phyloP scores from a whole-genome alignment of 768 basidiomycete species.

The Termitomyces sp. region DNA sequence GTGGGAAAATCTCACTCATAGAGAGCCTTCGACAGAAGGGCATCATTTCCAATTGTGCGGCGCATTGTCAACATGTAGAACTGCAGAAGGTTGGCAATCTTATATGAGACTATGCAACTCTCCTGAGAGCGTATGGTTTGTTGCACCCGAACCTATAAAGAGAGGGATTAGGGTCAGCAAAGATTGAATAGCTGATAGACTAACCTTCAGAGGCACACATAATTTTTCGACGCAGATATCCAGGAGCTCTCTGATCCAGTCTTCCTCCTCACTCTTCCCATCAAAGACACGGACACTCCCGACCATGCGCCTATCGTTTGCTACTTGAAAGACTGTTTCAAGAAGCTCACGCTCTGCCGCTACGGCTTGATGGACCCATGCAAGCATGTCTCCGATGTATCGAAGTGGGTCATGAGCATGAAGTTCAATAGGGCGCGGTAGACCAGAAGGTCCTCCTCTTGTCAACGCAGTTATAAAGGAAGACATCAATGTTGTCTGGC shows the following conservation, averaged over 20 bases:
- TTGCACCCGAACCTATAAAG: slow-evolving; percentile 70
- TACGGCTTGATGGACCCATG: slow-evolving; percentile 96
- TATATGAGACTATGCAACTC: slow-evolving; percentile 87
- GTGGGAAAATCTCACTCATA: slow-evolving; percentile 54
- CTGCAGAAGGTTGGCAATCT: slow-evolving; percentile 90
- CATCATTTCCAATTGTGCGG: slow-evolving; percentile 83
- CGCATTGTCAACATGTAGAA: slow-evolving; percentile 94
- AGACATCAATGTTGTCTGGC: slow-evolving; percentile 74
- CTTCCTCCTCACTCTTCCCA: slow-evolving; percentile 59
- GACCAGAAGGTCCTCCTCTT: slow-evolving; percentile 76
- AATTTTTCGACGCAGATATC: slow-evolving; percentile 79
- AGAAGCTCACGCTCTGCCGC: slow-evolving; percentile 94
- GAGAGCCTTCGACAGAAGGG: slow-evolving; percentile 69
- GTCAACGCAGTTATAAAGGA: slow-evolving; percentile 86
- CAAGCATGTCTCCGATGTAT: slow-evolving; percentile 97
- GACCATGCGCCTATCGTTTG: slow-evolving; percentile 66
- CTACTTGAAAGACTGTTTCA: slow-evolving; percentile 77
- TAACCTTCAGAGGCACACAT: slow-evolving; percentile 83
- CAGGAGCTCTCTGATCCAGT: slow-evolving; percentile 75
- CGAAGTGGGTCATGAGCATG: slow-evolving; percentile 97
- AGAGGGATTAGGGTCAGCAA: background rate
- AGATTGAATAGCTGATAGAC: slow-evolving; percentile 1
- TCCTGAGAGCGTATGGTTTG: slow-evolving; percentile 94
- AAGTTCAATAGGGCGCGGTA: slow-evolving; percentile 91
- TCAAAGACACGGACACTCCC: slow-evolving; percentile 57